A percentile compares a stretch with the other conserved stretches of the same genome.
Conservation (phyloP, 2,329 filamentous ascomycete species). For the Aspergillus novofumigatus region DNA sequence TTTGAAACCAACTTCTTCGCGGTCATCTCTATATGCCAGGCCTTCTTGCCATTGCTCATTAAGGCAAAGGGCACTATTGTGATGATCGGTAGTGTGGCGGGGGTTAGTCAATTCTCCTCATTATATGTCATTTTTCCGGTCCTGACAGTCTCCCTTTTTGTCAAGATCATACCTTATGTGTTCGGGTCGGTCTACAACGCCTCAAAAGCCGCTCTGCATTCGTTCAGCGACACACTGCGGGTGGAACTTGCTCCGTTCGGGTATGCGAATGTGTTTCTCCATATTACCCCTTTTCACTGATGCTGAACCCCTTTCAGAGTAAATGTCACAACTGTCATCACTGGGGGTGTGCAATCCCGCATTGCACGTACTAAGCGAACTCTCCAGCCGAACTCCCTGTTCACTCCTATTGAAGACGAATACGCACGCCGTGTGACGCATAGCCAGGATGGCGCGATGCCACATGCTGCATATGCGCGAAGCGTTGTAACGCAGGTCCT, state of each 20-base stretch:
- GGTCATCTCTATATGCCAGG: conserved; percentile 55
- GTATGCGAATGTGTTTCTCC: conserved; percentile 19
- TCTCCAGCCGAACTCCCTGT: conserved; percentile 48
- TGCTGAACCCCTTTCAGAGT: conserved; percentile 31
- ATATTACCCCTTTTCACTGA: not conserved
- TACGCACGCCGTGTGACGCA: conserved; percentile 51
- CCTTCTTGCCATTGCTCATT: conserved; percentile 52
- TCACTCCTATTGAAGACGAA: conserved; percentile 48
- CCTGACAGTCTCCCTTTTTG: not conserved
- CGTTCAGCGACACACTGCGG: conserved; percentile 55
- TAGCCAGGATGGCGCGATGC: conserved; percentile 52
- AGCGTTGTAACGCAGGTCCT: conserved; percentile 53
- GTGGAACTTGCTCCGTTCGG: conserved; percentile 52
- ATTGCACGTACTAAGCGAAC: conserved; percentile 52
- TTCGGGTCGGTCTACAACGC: conserved; percentile 53
- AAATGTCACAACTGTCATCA: conserved; percentile 52
- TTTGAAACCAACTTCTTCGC: conserved; percentile 56
- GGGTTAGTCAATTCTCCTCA: conserved; percentile 19
- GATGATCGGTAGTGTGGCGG: conserved; percentile 44
- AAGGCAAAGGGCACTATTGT: conserved; percentile 43
- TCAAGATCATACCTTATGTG: conserved; percentile 41
- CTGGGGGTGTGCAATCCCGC: conserved; percentile 57
- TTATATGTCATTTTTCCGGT: not conserved
- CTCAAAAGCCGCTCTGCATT: conserved; percentile 57
- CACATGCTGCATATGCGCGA: conserved; percentile 50